Evolutionary conservation across 306 rosid species (phyloP).

Genomic region (Sphenostylis stenocarpa): DNA sequence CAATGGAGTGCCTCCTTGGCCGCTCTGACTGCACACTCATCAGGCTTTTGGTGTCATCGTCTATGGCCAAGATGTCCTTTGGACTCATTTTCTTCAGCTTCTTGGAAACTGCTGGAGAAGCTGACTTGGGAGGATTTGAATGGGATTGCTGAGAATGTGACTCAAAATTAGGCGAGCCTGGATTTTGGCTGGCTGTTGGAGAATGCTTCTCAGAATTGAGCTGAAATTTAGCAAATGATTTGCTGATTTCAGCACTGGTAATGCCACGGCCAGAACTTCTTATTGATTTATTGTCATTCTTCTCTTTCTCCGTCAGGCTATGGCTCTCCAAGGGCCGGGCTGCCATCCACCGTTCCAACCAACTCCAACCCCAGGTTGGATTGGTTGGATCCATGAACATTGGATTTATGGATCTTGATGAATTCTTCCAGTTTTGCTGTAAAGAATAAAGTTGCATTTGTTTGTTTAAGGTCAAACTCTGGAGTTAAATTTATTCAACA

Average conservation of each 20-base stretch:
- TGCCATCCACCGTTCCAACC: constrained; percentile 97
- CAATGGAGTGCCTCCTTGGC: constrained; percentile 82
- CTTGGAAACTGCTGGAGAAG: constrained; percentile 36
- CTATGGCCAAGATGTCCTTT: constrained; percentile 45
- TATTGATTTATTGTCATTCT: constrained; percentile 54
- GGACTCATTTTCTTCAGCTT: constrained; percentile 75
- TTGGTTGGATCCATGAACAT: constrained; percentile 95
- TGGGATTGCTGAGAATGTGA: constrained; percentile 32
- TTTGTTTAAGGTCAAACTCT: constrained; percentile 22
- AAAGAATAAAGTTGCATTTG: neutral
- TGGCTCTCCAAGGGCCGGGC: constrained; percentile 65
- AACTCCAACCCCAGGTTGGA: constrained; percentile 99
- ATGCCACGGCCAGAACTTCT: constrained; percentile 49
- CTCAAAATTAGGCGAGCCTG: constrained; percentile 53
- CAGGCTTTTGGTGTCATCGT: constrained; percentile 69
- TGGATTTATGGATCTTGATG: constrained; percentile 69
- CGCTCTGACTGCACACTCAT: constrained; percentile 65
- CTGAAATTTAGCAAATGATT: constrained; percentile 85
- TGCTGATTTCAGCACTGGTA: constrained; percentile 83
- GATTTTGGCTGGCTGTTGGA: constrained; percentile 74
- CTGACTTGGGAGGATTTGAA: constrained; percentile 72
- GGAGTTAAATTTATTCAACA: constrained; percentile 8
- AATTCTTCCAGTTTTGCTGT: constrained; percentile 79
- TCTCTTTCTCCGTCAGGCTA: constrained; percentile 54
- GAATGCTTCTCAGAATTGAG: constrained; percentile 76